Conservation (phyloP, 2,329 filamentous ascomycete species). For the Metarhizium sp. region DNA sequence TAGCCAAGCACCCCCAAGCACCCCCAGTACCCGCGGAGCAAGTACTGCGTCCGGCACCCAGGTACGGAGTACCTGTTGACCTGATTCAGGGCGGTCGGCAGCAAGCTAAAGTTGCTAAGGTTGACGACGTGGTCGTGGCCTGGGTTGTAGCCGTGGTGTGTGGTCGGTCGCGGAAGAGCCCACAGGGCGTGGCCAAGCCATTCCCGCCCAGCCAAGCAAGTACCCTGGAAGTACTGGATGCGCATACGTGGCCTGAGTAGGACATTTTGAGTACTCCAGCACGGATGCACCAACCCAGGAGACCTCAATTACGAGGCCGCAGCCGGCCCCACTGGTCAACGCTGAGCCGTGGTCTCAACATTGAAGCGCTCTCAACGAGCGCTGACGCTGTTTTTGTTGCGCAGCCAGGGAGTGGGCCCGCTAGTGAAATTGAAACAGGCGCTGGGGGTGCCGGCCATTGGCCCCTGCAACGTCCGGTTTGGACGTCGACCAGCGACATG, state of each 20-base stretch:
- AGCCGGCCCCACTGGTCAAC: not conserved
- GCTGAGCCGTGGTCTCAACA: not conserved
- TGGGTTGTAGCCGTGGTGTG: not conserved
- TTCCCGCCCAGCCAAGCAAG: not conserved
- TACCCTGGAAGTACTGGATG: not conserved
- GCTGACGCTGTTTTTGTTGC: not conserved
- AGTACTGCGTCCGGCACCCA: no score
- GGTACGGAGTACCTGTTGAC: not conserved
- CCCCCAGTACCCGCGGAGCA: constrained; percentile 3
- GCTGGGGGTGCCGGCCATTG: constrained; percentile 1
- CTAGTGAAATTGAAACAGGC: constrained; percentile 14
- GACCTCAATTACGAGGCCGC: not conserved
- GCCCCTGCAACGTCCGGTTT: not conserved
- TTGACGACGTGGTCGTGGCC: not conserved
- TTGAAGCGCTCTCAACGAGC: not conserved
- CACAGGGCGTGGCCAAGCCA: constrained; percentile 4
- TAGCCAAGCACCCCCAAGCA: no score
- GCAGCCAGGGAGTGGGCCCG: constrained; percentile 10
- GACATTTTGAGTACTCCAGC: not conserved
- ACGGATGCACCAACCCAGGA: no score
- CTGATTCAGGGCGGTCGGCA: constrained; percentile 6
- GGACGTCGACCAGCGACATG: constrained; percentile 1
- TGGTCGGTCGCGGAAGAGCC: not conserved
- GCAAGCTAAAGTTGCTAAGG: not conserved
- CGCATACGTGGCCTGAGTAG: not conserved